Conservation (phyloP, 768 basidiomycete species). For the Pleurotus pulmonarius region DNA sequence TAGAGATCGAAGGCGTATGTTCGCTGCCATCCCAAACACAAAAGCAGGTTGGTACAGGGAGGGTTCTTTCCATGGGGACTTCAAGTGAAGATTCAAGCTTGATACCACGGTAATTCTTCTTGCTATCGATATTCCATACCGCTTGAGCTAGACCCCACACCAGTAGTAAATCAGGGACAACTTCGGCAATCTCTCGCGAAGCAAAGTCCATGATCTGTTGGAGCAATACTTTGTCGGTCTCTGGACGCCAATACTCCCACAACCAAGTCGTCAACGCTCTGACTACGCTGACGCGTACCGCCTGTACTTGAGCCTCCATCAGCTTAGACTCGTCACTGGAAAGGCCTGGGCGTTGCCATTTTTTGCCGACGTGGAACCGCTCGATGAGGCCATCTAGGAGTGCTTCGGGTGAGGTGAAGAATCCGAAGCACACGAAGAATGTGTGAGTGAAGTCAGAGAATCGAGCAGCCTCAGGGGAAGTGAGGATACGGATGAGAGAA, state of each 20-base stretch:
- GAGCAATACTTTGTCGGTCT: conserved; percentile 41
- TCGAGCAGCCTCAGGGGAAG: conserved; percentile 31
- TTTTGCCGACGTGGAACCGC: conserved; percentile 42
- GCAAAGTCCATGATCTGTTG: conserved; percentile 7
- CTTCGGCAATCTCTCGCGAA: neutral
- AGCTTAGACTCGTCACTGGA: conserved; percentile 29
- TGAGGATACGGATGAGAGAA: conserved; percentile 43
- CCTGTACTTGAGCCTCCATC: conserved; percentile 37
- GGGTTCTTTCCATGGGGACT: neutral
- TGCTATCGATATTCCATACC: conserved; percentile 7
- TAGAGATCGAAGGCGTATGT: conserved; percentile 21
- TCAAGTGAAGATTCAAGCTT: neutral
- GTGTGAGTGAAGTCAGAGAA: conserved; percentile 43
- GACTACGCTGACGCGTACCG: conserved; percentile 55
- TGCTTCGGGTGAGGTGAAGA: conserved; percentile 51
- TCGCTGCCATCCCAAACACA: conserved; percentile 13
- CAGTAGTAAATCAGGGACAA: neutral
- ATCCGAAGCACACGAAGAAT: conserved; percentile 72
- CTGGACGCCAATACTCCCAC: conserved; percentile 62
- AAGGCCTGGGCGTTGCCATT: conserved; percentile 22
- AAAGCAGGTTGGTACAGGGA: conserved; percentile 19
- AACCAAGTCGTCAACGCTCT: conserved; percentile 68
- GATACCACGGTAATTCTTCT: conserved; percentile 6
- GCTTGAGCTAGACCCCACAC: conserved; percentile 4
- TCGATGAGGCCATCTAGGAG: conserved; percentile 35